phyloP scores from a whole-genome alignment of 768 basidiomycete genomes.

The Russula ochroleuca region DNA sequence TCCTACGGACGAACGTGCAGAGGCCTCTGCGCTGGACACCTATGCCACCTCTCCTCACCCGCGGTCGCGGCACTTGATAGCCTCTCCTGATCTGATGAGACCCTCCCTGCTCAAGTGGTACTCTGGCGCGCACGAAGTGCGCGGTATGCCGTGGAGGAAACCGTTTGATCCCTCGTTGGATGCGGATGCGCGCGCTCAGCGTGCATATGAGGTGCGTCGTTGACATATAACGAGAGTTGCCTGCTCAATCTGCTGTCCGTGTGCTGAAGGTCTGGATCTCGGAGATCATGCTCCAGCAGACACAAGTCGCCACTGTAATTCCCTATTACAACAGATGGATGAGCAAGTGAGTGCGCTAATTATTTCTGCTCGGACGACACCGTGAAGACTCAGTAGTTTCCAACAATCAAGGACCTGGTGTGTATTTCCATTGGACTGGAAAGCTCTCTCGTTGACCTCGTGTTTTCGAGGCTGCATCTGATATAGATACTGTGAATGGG shows the following conservation, averaged over 20 bases:
- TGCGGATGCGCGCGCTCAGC: slow-evolving; percentile 63
- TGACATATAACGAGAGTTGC: not conserved
- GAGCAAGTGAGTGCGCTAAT: slow-evolving; percentile 48
- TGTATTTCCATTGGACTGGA: slow-evolving; percentile 28
- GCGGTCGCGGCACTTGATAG: slow-evolving; percentile 47
- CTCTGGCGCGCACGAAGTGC: slow-evolving; percentile 52
- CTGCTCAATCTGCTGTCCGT: not conserved
- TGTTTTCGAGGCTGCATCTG: slow-evolving; percentile 51
- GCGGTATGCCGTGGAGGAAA: slow-evolving; percentile 94
- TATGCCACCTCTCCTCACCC: slow-evolving; percentile 34
- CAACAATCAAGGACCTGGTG: slow-evolving; percentile 73
- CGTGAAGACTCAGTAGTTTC: slow-evolving; percentile 47
- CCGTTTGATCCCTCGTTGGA: slow-evolving; percentile 52
- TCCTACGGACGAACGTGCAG: not conserved
- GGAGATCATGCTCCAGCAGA: slow-evolving; percentile 96
- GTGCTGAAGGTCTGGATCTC: slow-evolving; percentile 72
- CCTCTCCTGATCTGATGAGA: slow-evolving; percentile 41
- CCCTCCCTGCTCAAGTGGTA: slow-evolving; percentile 66
- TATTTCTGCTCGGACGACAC: not conserved
- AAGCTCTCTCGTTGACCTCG: slow-evolving; percentile 7
- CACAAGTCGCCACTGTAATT: slow-evolving; percentile 89
- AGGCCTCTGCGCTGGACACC: not conserved
- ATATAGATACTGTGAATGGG: slow-evolving; percentile 80
- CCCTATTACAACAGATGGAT: slow-evolving; percentile 92
- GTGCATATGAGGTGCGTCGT: slow-evolving; percentile 82